Evolutionary conservation across 2,329 filamentous ascomycete genomes (phyloP).

Genomic region (Diaporthe ilicicola): DNA sequence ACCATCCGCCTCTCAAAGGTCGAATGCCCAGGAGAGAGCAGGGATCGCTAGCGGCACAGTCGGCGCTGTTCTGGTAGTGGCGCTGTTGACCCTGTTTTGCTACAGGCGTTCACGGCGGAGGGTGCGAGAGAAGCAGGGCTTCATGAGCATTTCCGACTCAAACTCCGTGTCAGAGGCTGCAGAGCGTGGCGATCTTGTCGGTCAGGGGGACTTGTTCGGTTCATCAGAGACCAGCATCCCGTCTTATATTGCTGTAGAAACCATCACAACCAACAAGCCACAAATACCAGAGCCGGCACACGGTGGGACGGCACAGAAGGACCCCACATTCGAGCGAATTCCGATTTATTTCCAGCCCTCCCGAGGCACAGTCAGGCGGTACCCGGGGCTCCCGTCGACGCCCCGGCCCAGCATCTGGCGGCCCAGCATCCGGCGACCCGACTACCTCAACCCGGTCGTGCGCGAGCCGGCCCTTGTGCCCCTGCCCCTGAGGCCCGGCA

Average conservation of each 20-base stretch:
- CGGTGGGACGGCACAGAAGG: too few relatives aligned
- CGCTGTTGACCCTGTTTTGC: not conserved
- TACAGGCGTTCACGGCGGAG: not conserved
- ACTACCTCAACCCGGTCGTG: not conserved
- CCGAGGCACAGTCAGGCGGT: not conserved
- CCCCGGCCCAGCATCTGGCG: not conserved
- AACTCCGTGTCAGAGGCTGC: not conserved
- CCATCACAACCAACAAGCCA: not conserved
- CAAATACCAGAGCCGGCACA: not conserved
- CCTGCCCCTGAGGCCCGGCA: not conserved
- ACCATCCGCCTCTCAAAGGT: not conserved
- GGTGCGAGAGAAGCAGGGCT: not conserved
- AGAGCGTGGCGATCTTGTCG: not conserved
- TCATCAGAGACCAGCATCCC: not conserved
- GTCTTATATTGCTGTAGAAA: not conserved
- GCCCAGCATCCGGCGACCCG: not conserved
- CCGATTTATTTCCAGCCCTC: not conserved
- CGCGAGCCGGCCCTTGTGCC: not conserved
- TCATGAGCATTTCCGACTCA: not conserved
- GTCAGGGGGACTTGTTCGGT: not conserved
- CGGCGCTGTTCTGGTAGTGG: not conserved
- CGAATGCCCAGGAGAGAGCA: not conserved
- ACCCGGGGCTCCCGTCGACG: not conserved
- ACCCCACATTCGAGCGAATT: not conserved
- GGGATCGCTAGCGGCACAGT: conserved; percentile 7